Evolutionary conservation across 495 filamentous ascomycete species (phyloP), one percentile per base, ranked within the genome.

Genomic region (Aspergillus incahuasiensis): DNA sequence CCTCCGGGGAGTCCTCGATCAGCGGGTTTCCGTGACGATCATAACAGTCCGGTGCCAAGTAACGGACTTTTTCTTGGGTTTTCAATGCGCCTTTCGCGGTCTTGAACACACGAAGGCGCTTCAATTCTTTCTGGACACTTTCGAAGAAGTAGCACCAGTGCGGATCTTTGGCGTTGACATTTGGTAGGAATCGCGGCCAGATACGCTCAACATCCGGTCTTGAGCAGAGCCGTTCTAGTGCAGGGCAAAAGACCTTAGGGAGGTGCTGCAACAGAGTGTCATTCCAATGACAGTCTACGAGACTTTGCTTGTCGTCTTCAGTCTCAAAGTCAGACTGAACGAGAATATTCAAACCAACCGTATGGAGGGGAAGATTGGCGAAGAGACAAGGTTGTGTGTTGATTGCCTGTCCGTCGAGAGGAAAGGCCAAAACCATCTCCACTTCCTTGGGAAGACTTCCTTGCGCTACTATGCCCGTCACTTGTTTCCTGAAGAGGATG

Each of bases 311-410:
- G 13, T 54, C 24, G 16, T 54, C 51, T 9, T 35, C 13, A 11
- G 51, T 54, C 13, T 44, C 28, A 25, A 54, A 54, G 32, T 54
- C 51, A 12, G 51, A 44, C 25, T 54, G 51, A 19, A 54, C n/a
- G 16, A 54, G 51, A 16, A 54, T 45, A 16, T 54, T 54, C 24
- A 54, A 32, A 5, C 40, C 40, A 5, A 22, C 16, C 35, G 4
- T 16, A 20, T 41, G 51, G 4, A 54, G 28, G 9, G 51, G 51
- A 9, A 20, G 40, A 16, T 22, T 35, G 41, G 51, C 40, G 45
- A 35, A 38, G 38, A n/a, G 9, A 19, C 19, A 44, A 35, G 24
- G 51, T 21, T 32, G 18, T 13, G 21, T n/a, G 19, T 7, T 18
- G 11, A 20, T 2, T 30, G 9, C 5, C 19, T 38, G 24, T 16